These are phyloP conservation scores for Chaetomium sp. DNA, from an alignment of 2,329 filamentous ascomycete species.

Conservation along the genomic window DNA sequence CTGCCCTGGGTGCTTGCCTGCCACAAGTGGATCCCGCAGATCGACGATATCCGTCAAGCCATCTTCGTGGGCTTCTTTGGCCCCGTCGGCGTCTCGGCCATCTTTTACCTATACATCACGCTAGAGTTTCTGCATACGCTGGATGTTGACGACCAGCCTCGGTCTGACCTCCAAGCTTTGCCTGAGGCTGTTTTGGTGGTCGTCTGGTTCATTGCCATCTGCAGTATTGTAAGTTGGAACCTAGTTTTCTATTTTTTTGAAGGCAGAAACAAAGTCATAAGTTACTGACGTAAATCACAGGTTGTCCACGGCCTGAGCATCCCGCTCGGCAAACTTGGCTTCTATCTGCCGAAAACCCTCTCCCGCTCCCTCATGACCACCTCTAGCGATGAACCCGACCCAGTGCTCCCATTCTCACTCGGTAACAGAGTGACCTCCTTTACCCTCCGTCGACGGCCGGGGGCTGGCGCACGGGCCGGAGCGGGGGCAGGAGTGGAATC, in stretches of 20 bases:
- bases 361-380: slow-evolving; percentile 34
- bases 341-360: slow-evolving; percentile 58
- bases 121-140: slow-evolving; percentile 62
- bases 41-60: slow-evolving; percentile 66
- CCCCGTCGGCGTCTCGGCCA: slow-evolving; percentile 82
- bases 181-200: slow-evolving; percentile 63
- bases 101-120: slow-evolving; percentile 72
- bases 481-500: slow-evolving; percentile 4
- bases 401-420: slow-evolving; percentile 24
- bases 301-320: slow-evolving; percentile 78
- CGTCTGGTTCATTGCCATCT: slow-evolving; percentile 81
- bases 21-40: slow-evolving; percentile 72
- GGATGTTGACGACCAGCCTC: slow-evolving; percentile 52
- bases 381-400: slow-evolving; percentile 18
- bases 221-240: slow-evolving; percentile 63
- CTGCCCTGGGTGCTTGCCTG: slow-evolving; percentile 69
- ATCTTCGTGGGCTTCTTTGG: slow-evolving; percentile 90
- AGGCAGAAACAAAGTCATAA: not conserved
- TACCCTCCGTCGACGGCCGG: slow-evolving; percentile 17
- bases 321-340: slow-evolving; percentile 62
- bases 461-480: slow-evolving; percentile 9
- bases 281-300: slow-evolving; percentile 30
- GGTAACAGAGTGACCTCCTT: slow-evolving; percentile 28
- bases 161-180: slow-evolving; percentile 60
- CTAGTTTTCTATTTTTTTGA: not conserved